phyloP scores from a whole-genome alignment of 257 asterid species.

The Cinchona pubescens region DNA sequence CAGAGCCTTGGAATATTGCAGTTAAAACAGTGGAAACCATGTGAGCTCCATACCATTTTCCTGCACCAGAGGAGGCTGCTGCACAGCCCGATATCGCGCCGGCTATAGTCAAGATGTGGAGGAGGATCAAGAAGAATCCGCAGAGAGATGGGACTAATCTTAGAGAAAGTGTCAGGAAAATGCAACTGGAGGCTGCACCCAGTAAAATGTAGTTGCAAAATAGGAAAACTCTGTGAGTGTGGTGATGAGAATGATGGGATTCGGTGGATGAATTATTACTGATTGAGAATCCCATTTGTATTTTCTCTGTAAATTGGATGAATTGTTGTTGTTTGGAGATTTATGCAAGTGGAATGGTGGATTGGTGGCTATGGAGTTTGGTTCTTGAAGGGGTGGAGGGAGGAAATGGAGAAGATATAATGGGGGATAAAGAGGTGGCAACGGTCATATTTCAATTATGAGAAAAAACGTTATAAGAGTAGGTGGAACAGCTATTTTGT shows the following conservation, averaged over 20 bases:
- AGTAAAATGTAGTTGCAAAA: constrained; percentile 36
- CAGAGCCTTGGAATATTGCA: constrained; percentile 89
- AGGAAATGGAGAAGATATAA: not conserved
- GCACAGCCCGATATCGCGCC: constrained; percentile 55
- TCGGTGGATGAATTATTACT: constrained; percentile 10
- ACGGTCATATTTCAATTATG: constrained; percentile 12
- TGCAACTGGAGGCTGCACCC: constrained; percentile 47
- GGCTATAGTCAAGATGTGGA: constrained; percentile 40
- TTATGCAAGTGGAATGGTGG: not conserved
- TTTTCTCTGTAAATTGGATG: not conserved
- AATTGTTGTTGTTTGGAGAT: not conserved
- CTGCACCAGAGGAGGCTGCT: constrained; percentile 54
- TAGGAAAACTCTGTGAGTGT: constrained; percentile 36
- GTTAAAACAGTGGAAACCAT: constrained; percentile 84
- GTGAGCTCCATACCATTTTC: constrained; percentile 79
- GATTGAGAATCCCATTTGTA: constrained; percentile 24
- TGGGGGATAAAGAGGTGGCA: not conserved
- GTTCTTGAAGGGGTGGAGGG: not conserved
- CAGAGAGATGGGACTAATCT: constrained; percentile 42
- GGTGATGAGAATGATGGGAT: constrained; percentile 19
- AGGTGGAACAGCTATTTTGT: constrained; percentile 1
- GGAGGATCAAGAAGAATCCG: constrained; percentile 44
- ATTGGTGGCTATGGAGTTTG: not conserved
- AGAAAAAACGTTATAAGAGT: not conserved
- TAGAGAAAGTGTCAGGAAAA: constrained; percentile 48